Percentiles rank a stretch among this genome's conserved stretches.
Evolutionary conservation across 2,329 filamentous ascomycete genomes (phyloP).

Genomic region (Pezicula neosporulosa): DNA sequence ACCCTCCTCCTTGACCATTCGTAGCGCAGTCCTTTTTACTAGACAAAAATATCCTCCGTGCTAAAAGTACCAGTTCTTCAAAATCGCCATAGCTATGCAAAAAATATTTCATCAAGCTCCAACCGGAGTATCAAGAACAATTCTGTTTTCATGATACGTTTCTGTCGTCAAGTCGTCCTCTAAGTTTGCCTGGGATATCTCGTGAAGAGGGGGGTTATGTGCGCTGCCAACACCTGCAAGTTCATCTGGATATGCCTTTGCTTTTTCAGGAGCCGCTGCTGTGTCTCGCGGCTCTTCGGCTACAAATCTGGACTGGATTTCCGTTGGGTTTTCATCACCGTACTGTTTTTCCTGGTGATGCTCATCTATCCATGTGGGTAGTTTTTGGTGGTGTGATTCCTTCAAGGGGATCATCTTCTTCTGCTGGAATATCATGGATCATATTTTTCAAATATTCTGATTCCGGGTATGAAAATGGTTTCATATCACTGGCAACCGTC

Average conservation of each 20-base stretch:
- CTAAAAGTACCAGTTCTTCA: too few species aligned
- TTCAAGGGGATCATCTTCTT: background rate
- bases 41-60: background rate
- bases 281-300: constrained; percentile 4
- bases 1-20: background rate
- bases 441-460: constrained; percentile 6
- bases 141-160: constrained; percentile 11
- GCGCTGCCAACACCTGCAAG: constrained; percentile 21
- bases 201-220: constrained; percentile 8
- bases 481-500: constrained; percentile 1
- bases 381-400: background rate
- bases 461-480: background rate
- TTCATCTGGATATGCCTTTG: constrained; percentile 6
- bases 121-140: constrained; percentile 7
- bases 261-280: constrained; percentile 6
- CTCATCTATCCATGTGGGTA: background rate
- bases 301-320: constrained; percentile 1
- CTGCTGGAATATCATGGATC: background rate
- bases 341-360: background rate
- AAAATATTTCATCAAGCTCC: background rate
- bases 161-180: constrained; percentile 25
- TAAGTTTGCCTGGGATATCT: constrained; percentile 14
- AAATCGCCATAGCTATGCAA: background rate
- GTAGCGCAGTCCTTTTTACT: background rate
- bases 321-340: constrained; percentile 15